A percentile compares a stretch with the other conserved stretches of the same genome.
Evolutionary conservation across 371 early-diverging fungal species (phyloP).

Genomic region (Saksenaea oblongispora): DNA sequence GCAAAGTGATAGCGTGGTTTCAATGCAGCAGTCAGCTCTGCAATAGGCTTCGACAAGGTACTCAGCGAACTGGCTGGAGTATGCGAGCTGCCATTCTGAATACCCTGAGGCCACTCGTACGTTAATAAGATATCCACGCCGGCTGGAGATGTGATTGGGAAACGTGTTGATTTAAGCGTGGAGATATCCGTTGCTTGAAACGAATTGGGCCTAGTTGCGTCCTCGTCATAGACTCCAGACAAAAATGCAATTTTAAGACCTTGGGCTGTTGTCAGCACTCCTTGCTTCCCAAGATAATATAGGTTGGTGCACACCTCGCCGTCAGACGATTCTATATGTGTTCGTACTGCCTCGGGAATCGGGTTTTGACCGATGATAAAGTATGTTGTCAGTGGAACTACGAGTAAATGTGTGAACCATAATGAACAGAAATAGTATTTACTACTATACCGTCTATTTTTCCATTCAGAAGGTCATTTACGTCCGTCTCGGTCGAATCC

Average conservation of each 20-base stretch:
- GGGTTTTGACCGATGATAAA: constrained; percentile 66
- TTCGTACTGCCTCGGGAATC: constrained; percentile 58
- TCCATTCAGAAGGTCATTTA: constrained; percentile 55
- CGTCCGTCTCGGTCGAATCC: constrained; percentile 38
- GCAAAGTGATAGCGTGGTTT: constrained; percentile 92
- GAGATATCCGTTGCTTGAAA: constrained; percentile 20
- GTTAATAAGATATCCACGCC: constrained; percentile 84
- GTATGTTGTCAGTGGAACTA: constrained; percentile 80
- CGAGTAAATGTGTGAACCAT: background rate
- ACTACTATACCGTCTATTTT: constrained; percentile 56
- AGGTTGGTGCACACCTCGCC: constrained; percentile 82
- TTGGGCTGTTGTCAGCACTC: constrained; percentile 70
- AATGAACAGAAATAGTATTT: background rate
- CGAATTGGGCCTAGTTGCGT: background rate
- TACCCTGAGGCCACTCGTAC: constrained; percentile 75
- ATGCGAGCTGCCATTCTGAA: constrained; percentile 28
- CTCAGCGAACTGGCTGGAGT: constrained; percentile 21
- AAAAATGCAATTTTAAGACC: constrained; percentile 77
- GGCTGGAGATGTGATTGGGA: constrained; percentile 37
- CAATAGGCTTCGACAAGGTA: constrained; percentile 31
- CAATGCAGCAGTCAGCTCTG: constrained; percentile 51
- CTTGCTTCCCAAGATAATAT: constrained; percentile 70
- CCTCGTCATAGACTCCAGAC: constrained; percentile 51
- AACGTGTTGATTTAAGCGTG: constrained; percentile 23
- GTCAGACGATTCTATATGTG: constrained; percentile 54